phyloP scores from a whole-genome alignment of 148 eudicot genomes.

The Cornus controversa region DNA sequence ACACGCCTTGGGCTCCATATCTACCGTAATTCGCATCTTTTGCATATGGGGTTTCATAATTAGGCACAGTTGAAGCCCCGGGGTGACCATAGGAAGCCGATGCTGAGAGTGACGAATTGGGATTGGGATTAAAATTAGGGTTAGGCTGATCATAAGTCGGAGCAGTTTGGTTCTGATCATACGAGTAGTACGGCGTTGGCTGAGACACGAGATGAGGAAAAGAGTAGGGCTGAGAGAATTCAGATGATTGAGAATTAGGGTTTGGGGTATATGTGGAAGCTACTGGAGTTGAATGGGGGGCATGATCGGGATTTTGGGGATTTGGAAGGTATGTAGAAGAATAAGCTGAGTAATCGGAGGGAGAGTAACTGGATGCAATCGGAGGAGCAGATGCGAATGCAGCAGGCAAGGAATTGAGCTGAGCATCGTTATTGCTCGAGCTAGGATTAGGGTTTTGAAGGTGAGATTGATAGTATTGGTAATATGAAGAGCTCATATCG shows the following conservation, averaged over 20 bases:
- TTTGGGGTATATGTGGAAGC: constrained; percentile 21
- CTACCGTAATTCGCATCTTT: constrained; percentile 15
- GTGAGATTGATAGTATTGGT: constrained; percentile 41
- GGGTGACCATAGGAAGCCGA: constrained; percentile 10
- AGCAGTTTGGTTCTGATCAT: constrained; percentile 40
- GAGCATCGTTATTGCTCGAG: constrained; percentile 40
- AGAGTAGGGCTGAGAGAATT: constrained; percentile 23
- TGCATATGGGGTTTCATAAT: constrained; percentile 21
- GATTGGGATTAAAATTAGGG: constrained; percentile 17
- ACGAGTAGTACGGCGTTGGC: constrained; percentile 26
- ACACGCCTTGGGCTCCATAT: constrained; percentile 21
- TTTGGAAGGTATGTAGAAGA: constrained; percentile 30
- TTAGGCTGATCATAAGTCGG: constrained; percentile 22
- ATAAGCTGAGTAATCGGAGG: constrained; percentile 37
- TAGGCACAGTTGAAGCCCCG: constrained; percentile 1
- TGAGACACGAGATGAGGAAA: constrained; percentile 28
- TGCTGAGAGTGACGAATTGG: constrained; percentile 13
- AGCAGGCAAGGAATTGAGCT: constrained; percentile 20
- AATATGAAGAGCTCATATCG: constrained; percentile 30
- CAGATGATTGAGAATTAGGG: constrained; percentile 33
- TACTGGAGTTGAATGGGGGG: constrained; percentile 19
- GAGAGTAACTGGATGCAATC: constrained; percentile 23
- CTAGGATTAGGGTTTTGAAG: constrained; percentile 46
- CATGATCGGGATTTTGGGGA: constrained; percentile 41
- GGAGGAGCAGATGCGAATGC: constrained; percentile 74